These are phyloP conservation scores for Phragmites australis DNA, from an alignment of 176 grass and related monocot species.

Conservation along the genomic window DNA sequence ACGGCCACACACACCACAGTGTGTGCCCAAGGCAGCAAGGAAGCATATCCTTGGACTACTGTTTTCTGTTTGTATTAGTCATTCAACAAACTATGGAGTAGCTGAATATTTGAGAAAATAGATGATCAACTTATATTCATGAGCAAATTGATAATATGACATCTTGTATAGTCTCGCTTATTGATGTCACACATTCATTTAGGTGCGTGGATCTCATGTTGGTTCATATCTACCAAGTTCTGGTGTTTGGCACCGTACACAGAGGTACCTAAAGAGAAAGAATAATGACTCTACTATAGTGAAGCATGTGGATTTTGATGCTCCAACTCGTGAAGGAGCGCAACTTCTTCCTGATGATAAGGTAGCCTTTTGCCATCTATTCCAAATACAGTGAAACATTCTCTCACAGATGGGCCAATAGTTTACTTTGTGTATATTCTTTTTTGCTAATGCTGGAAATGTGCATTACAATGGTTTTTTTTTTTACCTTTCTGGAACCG, in stretches of 20 bases:
- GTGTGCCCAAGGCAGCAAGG: no score
- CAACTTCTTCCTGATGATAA: conserved; percentile 82
- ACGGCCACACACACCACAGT: no score
- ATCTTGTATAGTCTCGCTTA: conserved; percentile 8
- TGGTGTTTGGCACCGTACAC: conserved; percentile 97
- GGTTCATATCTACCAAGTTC: conserved; percentile 95
- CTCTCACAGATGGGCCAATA: conserved; percentile 6
- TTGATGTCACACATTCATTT: conserved; percentile 47
- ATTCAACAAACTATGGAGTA: neutral
- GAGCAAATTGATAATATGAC: conserved; percentile 27
- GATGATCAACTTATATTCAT: neutral
- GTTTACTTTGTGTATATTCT: neutral
- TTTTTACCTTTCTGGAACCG: neutral
- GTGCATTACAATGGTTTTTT: conserved; percentile 12
- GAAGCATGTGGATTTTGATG: conserved; percentile 97
- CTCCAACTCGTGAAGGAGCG: conserved; percentile 87
- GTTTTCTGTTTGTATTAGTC: neutral
- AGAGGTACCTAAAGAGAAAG: conserved; percentile 73
- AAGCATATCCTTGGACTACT: no score
- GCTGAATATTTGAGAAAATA: conserved; percentile 13
- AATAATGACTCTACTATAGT: conserved; percentile 70
- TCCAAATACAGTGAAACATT: neutral
- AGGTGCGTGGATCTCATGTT: conserved; percentile 98
- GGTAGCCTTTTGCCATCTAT: conserved; percentile 46
- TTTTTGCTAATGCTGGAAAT: conserved; percentile 22